These are phyloP conservation scores for Leptographium procerum DNA, from an alignment of 2,329 filamentous ascomycete species.

Conservation along the genomic window DNA sequence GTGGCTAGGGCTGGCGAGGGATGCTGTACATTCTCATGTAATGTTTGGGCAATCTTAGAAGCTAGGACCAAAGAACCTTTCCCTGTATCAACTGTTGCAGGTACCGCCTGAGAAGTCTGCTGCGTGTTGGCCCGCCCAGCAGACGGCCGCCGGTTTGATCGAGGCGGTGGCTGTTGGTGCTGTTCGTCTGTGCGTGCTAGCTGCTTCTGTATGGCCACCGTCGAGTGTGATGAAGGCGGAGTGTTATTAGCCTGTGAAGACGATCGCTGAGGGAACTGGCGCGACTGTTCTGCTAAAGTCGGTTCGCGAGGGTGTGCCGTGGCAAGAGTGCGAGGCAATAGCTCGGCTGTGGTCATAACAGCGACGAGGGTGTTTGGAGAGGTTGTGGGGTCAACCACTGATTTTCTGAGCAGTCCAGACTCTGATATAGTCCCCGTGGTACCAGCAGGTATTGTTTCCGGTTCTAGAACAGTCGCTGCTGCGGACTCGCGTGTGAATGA, in stretches of 20 bases:
- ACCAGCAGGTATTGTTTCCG: neutral
- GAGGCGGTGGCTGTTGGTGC: slow-evolving; percentile 17
- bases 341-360: neutral
- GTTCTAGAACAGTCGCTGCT: neutral
- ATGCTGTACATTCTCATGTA: slow-evolving; percentile 54
- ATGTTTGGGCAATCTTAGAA: slow-evolving; percentile 28
- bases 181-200: neutral
- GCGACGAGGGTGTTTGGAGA: neutral
- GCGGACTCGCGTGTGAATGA: slow-evolving; percentile 9
- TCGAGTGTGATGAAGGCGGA: slow-evolving; percentile 25
- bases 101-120: neutral
- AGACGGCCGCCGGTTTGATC: slow-evolving; percentile 19
- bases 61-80: neutral
- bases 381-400: neutral
- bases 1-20: slow-evolving; percentile 61
- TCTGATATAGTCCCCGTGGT: slow-evolving; percentile 17
- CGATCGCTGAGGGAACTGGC: slow-evolving; percentile 39
- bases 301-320: neutral
- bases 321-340: too few relatives aligned
- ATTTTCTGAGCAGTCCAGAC: slow-evolving; percentile 6
- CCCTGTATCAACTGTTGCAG: neutral
- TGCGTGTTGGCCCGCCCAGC: slow-evolving; percentile 6
- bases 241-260: slow-evolving; percentile 40
- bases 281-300: slow-evolving; percentile 9
- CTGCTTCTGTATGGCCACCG: slow-evolving; percentile 15